Conservation (phyloP, 2,329 filamentous ascomycete species). For the Calonectria fujianensis region DNA sequence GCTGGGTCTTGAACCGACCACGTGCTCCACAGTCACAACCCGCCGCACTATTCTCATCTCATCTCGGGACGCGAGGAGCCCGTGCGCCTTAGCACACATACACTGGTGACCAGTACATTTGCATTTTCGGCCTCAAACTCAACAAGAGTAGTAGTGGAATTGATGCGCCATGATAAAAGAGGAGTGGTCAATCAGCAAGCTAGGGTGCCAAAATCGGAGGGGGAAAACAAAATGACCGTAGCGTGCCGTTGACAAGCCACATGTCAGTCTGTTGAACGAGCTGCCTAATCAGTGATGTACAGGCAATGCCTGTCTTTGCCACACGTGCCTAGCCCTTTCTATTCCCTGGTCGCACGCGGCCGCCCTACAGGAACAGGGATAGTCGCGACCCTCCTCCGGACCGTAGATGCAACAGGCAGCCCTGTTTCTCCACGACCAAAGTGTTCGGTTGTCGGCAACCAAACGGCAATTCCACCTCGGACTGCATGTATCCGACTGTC, state of each 20-base stretch:
- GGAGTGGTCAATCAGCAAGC: background rate
- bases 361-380: background rate
- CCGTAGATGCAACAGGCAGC: background rate
- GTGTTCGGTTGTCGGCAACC: background rate
- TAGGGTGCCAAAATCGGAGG: background rate
- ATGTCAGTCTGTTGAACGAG: background rate
- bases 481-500: background rate
- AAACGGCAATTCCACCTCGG: background rate
- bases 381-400: background rate
- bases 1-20: background rate
- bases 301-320: background rate
- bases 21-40: background rate
- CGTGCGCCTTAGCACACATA: background rate
- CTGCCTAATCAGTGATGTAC: background rate
- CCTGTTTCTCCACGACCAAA: background rate
- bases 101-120: background rate
- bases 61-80: background rate
- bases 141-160: background rate
- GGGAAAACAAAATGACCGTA: background rate
- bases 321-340: background rate
- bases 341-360: background rate
- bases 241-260: background rate
- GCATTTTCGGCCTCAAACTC: background rate
- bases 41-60: background rate
- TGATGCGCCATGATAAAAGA: background rate